Percentiles rank a stretch among this genome's conserved stretches.
phyloP scores from a whole-genome alignment of 257 asterid species.

The Solanum medicagineum region DNA sequence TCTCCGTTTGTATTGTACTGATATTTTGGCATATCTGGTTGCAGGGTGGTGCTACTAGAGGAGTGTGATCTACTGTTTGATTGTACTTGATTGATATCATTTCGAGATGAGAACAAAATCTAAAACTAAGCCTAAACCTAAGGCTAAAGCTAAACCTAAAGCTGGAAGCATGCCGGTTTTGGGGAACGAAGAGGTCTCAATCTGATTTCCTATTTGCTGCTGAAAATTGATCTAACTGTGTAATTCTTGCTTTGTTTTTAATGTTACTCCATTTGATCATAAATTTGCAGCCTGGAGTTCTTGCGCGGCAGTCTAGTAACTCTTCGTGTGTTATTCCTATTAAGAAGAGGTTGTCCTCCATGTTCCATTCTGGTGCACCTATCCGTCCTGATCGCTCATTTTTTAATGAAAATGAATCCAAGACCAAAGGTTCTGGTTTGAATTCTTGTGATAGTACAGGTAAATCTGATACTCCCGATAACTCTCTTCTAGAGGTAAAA shows the following conservation, averaged over 20 bases:
- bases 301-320: slow-evolving; percentile 29
- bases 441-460: slow-evolving; percentile 6
- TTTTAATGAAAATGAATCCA: slow-evolving; percentile 8
- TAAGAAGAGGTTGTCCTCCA: slow-evolving; percentile 61
- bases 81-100: slow-evolving; percentile 4
- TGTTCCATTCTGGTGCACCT: slow-evolving; percentile 30
- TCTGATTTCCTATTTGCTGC: neutral
- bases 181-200: neutral
- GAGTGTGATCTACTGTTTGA: neutral
- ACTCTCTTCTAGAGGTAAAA: neutral
- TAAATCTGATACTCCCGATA: neutral
- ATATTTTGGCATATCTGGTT: neutral
- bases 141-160: neutral
- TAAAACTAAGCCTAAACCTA: neutral
- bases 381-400: slow-evolving; percentile 22
- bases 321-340: slow-evolving; percentile 48
- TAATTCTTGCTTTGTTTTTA: neutral
- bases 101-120: neutral
- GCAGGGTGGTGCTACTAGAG: neutral
- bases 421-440: slow-evolving; percentile 5
- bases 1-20: neutral
- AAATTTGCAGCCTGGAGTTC: slow-evolving; percentile 28
- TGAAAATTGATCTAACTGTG: neutral
- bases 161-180: neutral
- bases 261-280: neutral